Conservation (phyloP, 2,329 filamentous ascomycete species). For the Penicillium freii region DNA sequence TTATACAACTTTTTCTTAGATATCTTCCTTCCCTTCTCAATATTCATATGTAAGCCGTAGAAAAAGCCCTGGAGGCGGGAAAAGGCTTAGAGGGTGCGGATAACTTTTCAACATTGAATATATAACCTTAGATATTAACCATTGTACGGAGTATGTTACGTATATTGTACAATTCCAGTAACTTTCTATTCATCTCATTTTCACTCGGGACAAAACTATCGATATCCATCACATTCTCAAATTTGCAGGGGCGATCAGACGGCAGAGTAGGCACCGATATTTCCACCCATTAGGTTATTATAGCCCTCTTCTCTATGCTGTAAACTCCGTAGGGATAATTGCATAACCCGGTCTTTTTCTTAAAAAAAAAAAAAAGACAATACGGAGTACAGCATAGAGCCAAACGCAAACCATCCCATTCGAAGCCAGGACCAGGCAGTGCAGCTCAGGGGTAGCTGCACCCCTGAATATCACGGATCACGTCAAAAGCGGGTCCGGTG, state of each 20-base stretch:
- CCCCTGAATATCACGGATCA: constrained; percentile 6
- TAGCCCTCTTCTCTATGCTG: too few species aligned
- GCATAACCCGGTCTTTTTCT: neutral
- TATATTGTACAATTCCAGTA: neutral
- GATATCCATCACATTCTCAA: neutral
- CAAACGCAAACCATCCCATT: neutral
- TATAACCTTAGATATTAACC: neutral
- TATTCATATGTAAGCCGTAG: neutral
- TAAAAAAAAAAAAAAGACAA: too few species aligned
- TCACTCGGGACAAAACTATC: neutral
- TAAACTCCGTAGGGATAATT: neutral
- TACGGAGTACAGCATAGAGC: neutral
- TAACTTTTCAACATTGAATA: neutral
- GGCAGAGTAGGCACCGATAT: neutral
- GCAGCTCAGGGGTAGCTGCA: neutral
- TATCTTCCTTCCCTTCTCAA: neutral
- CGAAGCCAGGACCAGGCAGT: neutral
- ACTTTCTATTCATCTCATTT: neutral
- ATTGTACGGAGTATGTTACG: neutral
- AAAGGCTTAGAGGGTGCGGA: neutral
- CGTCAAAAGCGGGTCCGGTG: neutral
- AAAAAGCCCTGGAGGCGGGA: neutral
- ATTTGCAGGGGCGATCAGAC: neutral
- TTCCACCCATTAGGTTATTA: neutral
- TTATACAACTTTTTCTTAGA: neutral